Conservation (phyloP, 2,329 filamentous ascomycete genomes). For the Aspergillus amoenus region DNA sequence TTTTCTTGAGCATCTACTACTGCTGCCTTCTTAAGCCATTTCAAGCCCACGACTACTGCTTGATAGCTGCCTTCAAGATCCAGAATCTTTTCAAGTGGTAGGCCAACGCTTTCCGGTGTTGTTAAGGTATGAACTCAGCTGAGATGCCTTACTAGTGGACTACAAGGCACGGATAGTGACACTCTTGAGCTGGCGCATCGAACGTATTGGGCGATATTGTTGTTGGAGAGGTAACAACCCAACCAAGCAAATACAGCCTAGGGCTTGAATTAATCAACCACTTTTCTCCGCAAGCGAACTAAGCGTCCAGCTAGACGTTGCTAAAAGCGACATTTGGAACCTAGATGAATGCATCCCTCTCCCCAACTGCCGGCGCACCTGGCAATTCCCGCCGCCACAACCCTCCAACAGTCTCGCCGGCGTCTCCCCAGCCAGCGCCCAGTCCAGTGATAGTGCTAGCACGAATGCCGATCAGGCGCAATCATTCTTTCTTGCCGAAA, state of each 20-base stretch:
- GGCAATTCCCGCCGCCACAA: slow-evolving; percentile 20
- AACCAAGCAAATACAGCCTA: too few relatives aligned
- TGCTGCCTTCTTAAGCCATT: slow-evolving; percentile 26
- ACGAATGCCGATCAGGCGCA: slow-evolving; percentile 6
- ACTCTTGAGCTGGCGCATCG: slow-evolving; percentile 19
- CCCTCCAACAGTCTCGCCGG: neutral
- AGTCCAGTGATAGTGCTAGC: neutral
- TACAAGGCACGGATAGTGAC: slow-evolving; percentile 5
- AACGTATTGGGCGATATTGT: slow-evolving; percentile 25
- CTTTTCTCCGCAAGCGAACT: slow-evolving; percentile 19
- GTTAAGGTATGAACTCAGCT: neutral
- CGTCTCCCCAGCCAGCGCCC: neutral
- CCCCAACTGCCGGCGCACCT: slow-evolving; percentile 22
- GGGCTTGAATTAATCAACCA: too few relatives aligned
- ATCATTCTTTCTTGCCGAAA: slow-evolving; percentile 34
- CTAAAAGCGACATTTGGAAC: slow-evolving; percentile 29
- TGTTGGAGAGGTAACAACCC: slow-evolving; percentile 22
- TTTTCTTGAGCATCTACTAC: slow-evolving; percentile 29
- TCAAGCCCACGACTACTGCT: slow-evolving; percentile 30
- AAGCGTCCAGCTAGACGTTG: slow-evolving; percentile 26
- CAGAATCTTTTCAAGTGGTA: slow-evolving; percentile 25
- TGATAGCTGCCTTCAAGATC: slow-evolving; percentile 30
- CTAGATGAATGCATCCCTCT: slow-evolving; percentile 27
- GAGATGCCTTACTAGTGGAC: neutral
- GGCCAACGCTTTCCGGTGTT: too few relatives aligned